phyloP scores from a whole-genome alignment of 768 basidiomycete genomes.

The Hortiboletus flavorubellus region DNA sequence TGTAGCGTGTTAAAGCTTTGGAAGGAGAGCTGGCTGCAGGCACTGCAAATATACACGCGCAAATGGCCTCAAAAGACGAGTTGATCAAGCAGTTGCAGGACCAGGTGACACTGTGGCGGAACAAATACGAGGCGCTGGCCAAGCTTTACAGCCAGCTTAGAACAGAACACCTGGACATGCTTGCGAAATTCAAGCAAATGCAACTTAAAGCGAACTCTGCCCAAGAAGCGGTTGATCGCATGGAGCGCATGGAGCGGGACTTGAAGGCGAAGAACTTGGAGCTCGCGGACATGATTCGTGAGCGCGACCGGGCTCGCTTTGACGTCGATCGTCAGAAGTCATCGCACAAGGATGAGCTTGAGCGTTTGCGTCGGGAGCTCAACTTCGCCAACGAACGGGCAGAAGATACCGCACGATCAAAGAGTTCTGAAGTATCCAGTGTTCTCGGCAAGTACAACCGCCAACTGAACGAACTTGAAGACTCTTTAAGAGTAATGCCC shows the following conservation, averaged over 20 bases:
- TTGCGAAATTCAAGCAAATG: slow-evolving; percentile 95
- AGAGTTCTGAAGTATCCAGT: slow-evolving; percentile 87
- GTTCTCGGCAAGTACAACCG: slow-evolving; percentile 93
- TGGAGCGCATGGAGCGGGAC: slow-evolving; percentile 99
- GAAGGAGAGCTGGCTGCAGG: slow-evolving; percentile 84
- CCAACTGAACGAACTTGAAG: slow-evolving; percentile 94
- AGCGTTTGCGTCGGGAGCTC: slow-evolving; percentile 87
- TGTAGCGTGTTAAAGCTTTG: slow-evolving; percentile 89
- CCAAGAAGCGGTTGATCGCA: slow-evolving; percentile 95
- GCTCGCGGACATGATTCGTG: slow-evolving; percentile 97
- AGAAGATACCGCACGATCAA: slow-evolving; percentile 86
- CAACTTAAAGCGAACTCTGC: slow-evolving; percentile 98
- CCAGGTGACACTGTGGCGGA: slow-evolving; percentile 95
- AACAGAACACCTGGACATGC: slow-evolving; percentile 95
- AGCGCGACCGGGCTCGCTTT: slow-evolving; percentile 93
- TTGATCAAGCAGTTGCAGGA: slow-evolving; percentile 94
- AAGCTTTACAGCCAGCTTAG: slow-evolving; percentile 98
- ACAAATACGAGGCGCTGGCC: slow-evolving; percentile 97
- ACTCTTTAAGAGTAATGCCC: slow-evolving; percentile 75
- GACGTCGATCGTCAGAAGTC: slow-evolving; percentile 93
- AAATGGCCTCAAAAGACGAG: slow-evolving; percentile 90
- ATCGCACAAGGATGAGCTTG: slow-evolving; percentile 92
- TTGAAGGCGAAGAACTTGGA: slow-evolving; percentile 98
- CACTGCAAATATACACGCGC: slow-evolving; percentile 73
- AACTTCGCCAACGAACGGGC: slow-evolving; percentile 97